Evolutionary conservation across 2,329 filamentous ascomycete species (phyloP), one percentile per base, ranked within the genome.

Genomic region (Paecilomyces sp.): DNA sequence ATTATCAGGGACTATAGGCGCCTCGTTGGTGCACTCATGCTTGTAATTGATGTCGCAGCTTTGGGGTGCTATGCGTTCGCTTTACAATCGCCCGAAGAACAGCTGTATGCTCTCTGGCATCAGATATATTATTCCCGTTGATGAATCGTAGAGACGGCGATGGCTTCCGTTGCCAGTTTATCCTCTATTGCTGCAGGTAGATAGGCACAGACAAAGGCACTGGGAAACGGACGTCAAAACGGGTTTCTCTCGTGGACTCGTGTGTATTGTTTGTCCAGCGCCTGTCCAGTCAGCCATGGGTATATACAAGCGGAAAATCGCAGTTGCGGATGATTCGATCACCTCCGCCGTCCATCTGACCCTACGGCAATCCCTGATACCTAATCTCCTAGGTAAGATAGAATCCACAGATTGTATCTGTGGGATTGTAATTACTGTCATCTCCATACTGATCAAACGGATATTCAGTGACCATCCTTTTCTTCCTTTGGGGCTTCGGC

Each of bases 281-380:
- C 22, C 7, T 6, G 41, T 36, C 6, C 41, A 9, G 41, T 47
- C 0, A 74, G 3, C 71, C 30, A 85, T 85, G 82, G 24, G 18
- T 25, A 22, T 28, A 30, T 53, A 53, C 22, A 30, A n/a, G 51
- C 57, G 60, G 31, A 63, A 62, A 24, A 62, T 65, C 54, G 60
- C 61, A 50, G 63, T 73, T 34, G 71, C 68, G 36, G 76, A 79
- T 62, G 73, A 77, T 59, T 72, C 77, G 67, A 74, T 81, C 58
- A 85, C 83, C 3, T 78, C 74, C 24, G 82, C 83, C 22, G 79
- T 82, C n/a, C 81, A 88, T 71, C 77, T 91, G 62, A 89, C 86
- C 0, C 70, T 90, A 31, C 79, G 85, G 57, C 80, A 89, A 67
- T 90, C 87, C 12, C 79, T 91, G 57, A 83, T 83, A 65, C 88